These are phyloP conservation scores for Fomitopsis serialis DNA, from an alignment of 768 basidiomycete genomes.

Conservation along the genomic window DNA sequence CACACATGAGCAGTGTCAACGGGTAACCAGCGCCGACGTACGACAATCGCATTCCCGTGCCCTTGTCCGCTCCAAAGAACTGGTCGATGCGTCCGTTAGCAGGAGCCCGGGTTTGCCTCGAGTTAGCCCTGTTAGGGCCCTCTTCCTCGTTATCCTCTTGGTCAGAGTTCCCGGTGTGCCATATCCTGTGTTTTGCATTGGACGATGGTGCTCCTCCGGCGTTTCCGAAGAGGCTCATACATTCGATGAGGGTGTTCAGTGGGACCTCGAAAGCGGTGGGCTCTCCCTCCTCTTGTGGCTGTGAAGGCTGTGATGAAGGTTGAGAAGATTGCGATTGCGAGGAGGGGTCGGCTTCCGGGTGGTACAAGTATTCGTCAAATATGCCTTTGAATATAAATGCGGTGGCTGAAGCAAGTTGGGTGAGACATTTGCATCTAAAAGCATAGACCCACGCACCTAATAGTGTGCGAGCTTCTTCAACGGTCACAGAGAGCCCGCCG, in stretches of 20 bases:
- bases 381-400: constrained; percentile 76
- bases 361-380: constrained; percentile 77
- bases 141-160: constrained; percentile 33
- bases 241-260: constrained; percentile 80
- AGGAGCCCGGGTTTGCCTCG: not conserved
- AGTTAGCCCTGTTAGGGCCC: constrained; percentile 21
- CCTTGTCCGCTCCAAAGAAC: constrained; percentile 57
- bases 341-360: constrained; percentile 30
- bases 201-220: constrained; percentile 38
- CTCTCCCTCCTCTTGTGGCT: constrained; percentile 16
- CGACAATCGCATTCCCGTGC: constrained; percentile 81
- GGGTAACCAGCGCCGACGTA: constrained; percentile 78
- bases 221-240: constrained; percentile 91
- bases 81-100: constrained; percentile 42
- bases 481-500: constrained; percentile 68
- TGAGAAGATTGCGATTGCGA: constrained; percentile 9
- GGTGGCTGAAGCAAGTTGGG: constrained; percentile 47
- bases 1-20: constrained; percentile 69
- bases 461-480: constrained; percentile 81
- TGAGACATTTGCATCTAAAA: not conserved
- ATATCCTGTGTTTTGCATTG: constrained; percentile 40
- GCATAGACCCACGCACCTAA: constrained; percentile 44
- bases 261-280: constrained; percentile 71
- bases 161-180: constrained; percentile 40
- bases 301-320: constrained; percentile 19